phyloP scores from a whole-genome alignment of 176 grass and related monocot genomes.

The Musa itinerans region DNA sequence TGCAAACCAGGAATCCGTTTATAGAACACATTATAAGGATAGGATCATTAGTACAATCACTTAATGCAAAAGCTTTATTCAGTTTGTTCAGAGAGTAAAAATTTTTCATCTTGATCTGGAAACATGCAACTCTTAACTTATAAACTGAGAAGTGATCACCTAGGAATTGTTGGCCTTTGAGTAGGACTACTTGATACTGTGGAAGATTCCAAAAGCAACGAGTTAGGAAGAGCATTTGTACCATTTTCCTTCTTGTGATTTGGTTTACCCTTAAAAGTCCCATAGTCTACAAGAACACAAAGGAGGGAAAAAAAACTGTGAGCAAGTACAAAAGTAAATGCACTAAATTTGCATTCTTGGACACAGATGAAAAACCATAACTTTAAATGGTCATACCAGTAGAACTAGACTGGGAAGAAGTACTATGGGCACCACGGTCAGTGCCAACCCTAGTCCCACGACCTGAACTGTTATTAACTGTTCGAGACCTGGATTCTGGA shows the following conservation, averaged over 20 bases:
- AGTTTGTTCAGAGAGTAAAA: background rate
- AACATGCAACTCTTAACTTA: background rate
- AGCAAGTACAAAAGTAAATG: background rate
- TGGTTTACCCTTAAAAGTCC: conserved; percentile 36
- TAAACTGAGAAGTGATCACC: conserved; percentile 10
- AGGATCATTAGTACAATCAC: background rate
- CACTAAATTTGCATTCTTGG: background rate
- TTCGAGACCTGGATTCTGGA: conserved; percentile 59
- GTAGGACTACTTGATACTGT: conserved; percentile 31
- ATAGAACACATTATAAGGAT: background rate
- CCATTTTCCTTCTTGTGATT: conserved; percentile 41
- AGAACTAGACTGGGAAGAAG: conserved; percentile 37
- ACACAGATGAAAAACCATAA: background rate
- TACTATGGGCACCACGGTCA: conserved; percentile 44
- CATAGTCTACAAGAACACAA: conserved; percentile 24
- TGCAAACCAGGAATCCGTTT: background rate
- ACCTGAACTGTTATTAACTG: conserved; percentile 41
- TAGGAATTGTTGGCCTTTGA: conserved; percentile 44
- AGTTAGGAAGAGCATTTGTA: conserved; percentile 21
- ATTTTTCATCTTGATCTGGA: background rate
- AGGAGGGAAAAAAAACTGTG: background rate
- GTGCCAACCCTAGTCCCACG: conserved; percentile 48
- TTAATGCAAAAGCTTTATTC: background rate
- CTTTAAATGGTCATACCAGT: conserved; percentile 34
- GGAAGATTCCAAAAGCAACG: conserved; percentile 40